Base-by-base conservation (phyloP, 306 rosid genomes). In the Rubus parviflorus region DNA sequence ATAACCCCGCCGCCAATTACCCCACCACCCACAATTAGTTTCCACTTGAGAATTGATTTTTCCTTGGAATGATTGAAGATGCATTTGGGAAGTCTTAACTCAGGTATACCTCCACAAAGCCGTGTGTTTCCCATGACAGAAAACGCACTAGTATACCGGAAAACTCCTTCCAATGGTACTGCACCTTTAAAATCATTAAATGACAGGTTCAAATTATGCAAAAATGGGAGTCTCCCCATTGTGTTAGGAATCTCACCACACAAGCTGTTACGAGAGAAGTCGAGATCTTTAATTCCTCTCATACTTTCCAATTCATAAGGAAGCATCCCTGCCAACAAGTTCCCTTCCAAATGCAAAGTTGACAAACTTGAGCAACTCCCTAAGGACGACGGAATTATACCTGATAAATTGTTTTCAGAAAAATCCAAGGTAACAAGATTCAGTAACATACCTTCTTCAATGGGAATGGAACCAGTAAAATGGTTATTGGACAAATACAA, bases 181-280 rank as follows among this genome's bases (percentile, higher is more conserved):
- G 73, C 76, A 19, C 88, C 88, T 71, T 83, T 81, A 9, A 85
- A 61, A 9, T 71, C 57, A 57, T 85, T 85, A 46, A 75, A 79
- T 5, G 88, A 85, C 2, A 85, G 47, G 52, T 85, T 81, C 43
- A 79, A 49, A 60, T 25, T 12, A 7, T 22, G 53, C 73, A 79
- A 22, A 9, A 30, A 22, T 9, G 3, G 10, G 19, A 81, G 38
- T 2, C 7, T 20, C 51, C 56, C 14, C 30, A 81, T 64, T 23
- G n/a, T 64, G 0, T 19, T 0, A 12, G 88, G 88, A 37, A 78
- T 75, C 60, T 3, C 0, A 0, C 85, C 79, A 3, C 81, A 68
- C 37, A 85, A 43, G 38, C 81, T 81, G 74, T 85, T 85, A 15
- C 53, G 75, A 46, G 85, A 85, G 4, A 82, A 37, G 60, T 82